These are phyloP conservation scores for Senna tora DNA, from an alignment of 306 rosid species.

Conservation along the genomic window DNA sequence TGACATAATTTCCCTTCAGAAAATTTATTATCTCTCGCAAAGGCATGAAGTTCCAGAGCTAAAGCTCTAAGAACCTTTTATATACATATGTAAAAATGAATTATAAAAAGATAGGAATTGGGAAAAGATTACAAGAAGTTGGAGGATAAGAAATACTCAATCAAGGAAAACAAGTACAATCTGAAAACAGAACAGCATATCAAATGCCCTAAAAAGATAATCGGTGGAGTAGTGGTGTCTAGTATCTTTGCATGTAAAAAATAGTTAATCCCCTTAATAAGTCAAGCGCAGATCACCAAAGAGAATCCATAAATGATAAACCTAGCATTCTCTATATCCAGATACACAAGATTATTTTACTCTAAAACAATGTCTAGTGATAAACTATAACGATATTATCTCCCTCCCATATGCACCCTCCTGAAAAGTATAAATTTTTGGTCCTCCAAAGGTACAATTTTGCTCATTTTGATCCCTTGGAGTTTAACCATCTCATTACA, in stretches of 20 bases:
- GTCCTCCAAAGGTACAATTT: not conserved
- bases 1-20: not conserved
- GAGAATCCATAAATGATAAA: not conserved
- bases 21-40: not conserved
- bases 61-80: not conserved
- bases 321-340: not conserved
- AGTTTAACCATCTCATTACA: not conserved
- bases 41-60: slow-evolving; percentile 1
- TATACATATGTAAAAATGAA: no score
- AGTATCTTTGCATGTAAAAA: not conserved
- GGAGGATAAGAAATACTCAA: not conserved
- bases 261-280: no score
- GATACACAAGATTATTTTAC: slow-evolving; percentile 12
- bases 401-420: not conserved
- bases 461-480: not conserved
- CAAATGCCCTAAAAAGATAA: not conserved
- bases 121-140: not conserved
- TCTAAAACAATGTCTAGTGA: slow-evolving; percentile 1
- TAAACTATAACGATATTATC: slow-evolving; percentile 15
- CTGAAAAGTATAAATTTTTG: not conserved
- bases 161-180: not conserved
- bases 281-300: no score
- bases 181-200: not conserved
- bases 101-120: no score
- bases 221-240: not conserved